These are phyloP conservation scores for Anthracocystis panici-leucophaei DNA, from an alignment of 1,284 basidiomycete genomes.

Conservation along the genomic window DNA sequence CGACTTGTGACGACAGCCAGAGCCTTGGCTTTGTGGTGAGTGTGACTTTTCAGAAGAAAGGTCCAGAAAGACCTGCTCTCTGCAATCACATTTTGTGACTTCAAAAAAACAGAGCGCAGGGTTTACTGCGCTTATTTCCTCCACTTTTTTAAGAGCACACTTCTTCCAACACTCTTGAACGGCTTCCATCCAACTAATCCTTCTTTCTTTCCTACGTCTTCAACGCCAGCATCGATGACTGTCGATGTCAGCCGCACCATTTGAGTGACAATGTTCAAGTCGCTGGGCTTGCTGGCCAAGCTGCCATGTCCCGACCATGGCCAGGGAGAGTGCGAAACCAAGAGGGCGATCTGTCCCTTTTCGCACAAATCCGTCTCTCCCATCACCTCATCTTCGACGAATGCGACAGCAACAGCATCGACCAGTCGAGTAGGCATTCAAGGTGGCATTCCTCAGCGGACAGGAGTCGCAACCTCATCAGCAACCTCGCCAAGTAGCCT, in stretches of 20 bases:
- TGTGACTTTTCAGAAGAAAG: no score
- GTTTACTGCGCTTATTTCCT: slow-evolving; percentile 1
- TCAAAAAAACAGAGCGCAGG: not conserved
- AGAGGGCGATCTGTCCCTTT: slow-evolving; percentile 49
- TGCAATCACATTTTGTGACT: no score
- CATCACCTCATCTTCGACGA: not conserved
- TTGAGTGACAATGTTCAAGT: slow-evolving; percentile 50
- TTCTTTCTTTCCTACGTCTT: not conserved
- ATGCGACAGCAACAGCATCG: slow-evolving; percentile 14
- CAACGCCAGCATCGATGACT: not conserved
- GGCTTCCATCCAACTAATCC: not conserved
- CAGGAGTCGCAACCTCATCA: not conserved
- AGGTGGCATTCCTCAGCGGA: slow-evolving; percentile 11
- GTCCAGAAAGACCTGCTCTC: no score
- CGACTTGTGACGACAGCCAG: no score
- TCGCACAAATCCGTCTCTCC: slow-evolving; percentile 37
- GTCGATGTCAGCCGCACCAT: not conserved
- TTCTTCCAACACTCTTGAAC: no score
- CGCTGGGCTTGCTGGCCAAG: slow-evolving; percentile 49
- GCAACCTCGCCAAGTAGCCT: not conserved
- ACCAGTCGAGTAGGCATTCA: slow-evolving; percentile 12
- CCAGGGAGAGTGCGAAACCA: slow-evolving; percentile 47
- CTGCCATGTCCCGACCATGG: slow-evolving; percentile 58
- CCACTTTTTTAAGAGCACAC: no score
- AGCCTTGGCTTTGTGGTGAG: no score